Percentiles rank a stretch among this genome's conserved stretches.
Conservation (phyloP, 345 rosid species). For the Camelina sativa region DNA sequence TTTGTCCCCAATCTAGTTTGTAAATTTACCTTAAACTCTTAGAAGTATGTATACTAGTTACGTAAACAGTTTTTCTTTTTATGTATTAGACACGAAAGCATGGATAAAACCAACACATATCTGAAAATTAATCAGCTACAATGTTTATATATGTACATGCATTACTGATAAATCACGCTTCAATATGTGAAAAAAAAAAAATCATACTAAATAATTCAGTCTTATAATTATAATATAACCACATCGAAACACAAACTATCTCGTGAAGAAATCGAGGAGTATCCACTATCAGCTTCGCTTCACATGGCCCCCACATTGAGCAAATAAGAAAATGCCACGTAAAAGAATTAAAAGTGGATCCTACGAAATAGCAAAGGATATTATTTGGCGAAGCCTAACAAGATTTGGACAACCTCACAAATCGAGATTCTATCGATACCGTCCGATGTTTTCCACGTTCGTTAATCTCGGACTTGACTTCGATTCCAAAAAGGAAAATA, state of each 20-base stretch:
- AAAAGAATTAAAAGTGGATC: not conserved
- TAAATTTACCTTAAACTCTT: not conserved
- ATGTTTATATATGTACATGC: no score
- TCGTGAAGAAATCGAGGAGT: conserved; percentile 32
- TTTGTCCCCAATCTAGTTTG: not conserved
- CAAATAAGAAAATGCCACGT: conserved; percentile 16
- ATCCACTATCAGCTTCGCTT: conserved; percentile 31
- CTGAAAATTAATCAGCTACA: no score
- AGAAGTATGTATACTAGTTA: no score
- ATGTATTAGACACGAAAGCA: no score
- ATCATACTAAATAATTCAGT: no score
- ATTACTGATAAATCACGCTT: no score
- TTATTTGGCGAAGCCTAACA: conserved; percentile 20
- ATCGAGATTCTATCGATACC: conserved; percentile 47
- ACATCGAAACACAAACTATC: conserved; percentile 13
- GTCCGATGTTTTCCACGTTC: conserved; percentile 51
- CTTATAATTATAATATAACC: not conserved
- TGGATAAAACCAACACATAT: no score
- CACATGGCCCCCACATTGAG: conserved; percentile 43
- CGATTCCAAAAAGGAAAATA: conserved; percentile 14
- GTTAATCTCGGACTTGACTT: conserved; percentile 36
- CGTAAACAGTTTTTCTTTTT: no score
- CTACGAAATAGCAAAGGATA: not conserved
- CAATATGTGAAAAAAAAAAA: no score
- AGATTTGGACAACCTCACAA: conserved; percentile 38